These are phyloP conservation scores for Trypanosoma scelopori DNA, from an alignment of 208 protist genomes.

Conservation along the genomic window DNA sequence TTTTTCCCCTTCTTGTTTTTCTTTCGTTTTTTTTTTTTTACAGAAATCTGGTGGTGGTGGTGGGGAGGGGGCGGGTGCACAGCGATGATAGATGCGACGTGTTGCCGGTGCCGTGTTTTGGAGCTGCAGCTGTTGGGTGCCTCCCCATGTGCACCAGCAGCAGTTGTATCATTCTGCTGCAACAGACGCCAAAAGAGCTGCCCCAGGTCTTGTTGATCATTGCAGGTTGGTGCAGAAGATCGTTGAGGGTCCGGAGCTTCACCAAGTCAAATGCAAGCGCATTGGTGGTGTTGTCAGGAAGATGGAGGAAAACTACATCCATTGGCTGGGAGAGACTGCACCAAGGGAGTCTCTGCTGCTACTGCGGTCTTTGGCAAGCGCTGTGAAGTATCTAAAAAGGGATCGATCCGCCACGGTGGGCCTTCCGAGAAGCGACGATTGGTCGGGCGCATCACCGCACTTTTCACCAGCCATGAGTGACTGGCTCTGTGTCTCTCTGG, in stretches of 20 bases:
- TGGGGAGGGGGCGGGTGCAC: not conserved
- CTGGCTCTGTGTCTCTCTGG: conserved; percentile 61
- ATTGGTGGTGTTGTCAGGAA: conserved; percentile 47
- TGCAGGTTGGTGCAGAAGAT: conserved; percentile 29
- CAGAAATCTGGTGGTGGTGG: conserved; percentile 10
- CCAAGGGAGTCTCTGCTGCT: conserved; percentile 16
- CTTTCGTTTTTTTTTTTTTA: conserved; percentile 19
- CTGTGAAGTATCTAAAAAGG: conserved; percentile 8
- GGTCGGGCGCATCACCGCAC: conserved; percentile 65
- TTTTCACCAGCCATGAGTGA: conserved; percentile 56
- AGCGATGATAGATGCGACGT: conserved; percentile 16
- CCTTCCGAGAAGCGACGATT: conserved; percentile 27
- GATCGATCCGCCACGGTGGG: not conserved
- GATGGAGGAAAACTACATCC: conserved; percentile 45
- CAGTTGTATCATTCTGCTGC: conserved; percentile 2
- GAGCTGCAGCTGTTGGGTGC: not conserved
- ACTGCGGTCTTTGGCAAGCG: conserved; percentile 10
- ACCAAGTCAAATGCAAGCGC: conserved; percentile 36
- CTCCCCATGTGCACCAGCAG: not conserved
- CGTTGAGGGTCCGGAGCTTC: not conserved
- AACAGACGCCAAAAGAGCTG: not conserved
- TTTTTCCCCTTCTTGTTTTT: no score
- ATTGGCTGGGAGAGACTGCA: conserved; percentile 44
- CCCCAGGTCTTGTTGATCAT: conserved; percentile 27
- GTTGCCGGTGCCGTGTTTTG: conserved; percentile 2